Conservation (phyloP, 1,284 basidiomycete genomes). For the Apiotrichum porosum region DNA sequence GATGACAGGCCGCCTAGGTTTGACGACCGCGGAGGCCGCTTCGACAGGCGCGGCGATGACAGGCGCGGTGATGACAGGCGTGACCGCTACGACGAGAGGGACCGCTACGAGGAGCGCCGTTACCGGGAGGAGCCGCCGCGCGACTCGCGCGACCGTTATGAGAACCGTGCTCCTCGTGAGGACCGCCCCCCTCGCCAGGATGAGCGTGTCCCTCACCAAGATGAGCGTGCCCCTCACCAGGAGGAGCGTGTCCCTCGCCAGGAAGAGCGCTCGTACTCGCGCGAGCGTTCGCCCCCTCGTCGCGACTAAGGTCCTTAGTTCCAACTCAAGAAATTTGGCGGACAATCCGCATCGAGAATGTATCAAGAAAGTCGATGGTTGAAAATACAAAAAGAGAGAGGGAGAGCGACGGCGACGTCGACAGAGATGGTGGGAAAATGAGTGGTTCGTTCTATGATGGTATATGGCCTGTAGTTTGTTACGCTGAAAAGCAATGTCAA, state of each 20-base stretch:
- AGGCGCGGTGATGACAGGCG: constrained; percentile 21
- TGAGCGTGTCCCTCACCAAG: neutral
- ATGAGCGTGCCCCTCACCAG: neutral
- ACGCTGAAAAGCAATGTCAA: too few species aligned
- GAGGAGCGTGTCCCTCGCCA: neutral
- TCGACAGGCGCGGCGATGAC: constrained; percentile 20
- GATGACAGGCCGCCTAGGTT: constrained; percentile 24
- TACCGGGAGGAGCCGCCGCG: too few species aligned
- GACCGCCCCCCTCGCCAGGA: neutral
- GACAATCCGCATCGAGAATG: too few species aligned
- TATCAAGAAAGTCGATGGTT: too few species aligned
- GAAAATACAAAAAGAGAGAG: too few species aligned
- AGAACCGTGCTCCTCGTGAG: neutral
- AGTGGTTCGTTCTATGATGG: too few species aligned
- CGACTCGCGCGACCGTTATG: neutral
- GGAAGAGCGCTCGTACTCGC: constrained; percentile 4
- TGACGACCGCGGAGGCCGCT: constrained; percentile 22
- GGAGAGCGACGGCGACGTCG: too few species aligned
- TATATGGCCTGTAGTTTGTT: too few species aligned
- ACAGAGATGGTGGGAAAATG: too few species aligned
- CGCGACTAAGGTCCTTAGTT: constrained; percentile 2
- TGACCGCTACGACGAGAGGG: constrained; percentile 21
- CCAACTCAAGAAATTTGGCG: too few species aligned
- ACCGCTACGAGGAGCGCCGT: neutral
- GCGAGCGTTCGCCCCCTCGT: constrained; percentile 19